Percentiles rank a stretch among this genome's conserved stretches.
Evolutionary conservation across 306 rosid genomes (phyloP).

Genomic region (Heteromeles arbutifolia): DNA sequence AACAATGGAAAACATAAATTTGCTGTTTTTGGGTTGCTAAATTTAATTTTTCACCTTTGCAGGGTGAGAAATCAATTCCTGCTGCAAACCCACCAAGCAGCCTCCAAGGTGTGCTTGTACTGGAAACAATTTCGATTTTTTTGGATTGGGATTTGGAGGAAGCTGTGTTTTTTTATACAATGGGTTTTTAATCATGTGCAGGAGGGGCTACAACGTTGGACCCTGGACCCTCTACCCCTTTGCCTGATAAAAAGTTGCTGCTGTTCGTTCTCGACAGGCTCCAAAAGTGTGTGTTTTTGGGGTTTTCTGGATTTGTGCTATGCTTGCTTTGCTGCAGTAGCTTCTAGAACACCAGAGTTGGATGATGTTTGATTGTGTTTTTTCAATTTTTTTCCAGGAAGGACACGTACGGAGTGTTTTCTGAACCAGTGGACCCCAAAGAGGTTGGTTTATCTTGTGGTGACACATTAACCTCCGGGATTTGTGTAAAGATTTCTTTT

Average conservation of each 20-base stretch:
- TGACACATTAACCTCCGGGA: constrained; percentile 15
- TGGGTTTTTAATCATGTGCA: constrained; percentile 22
- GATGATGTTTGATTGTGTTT: constrained; percentile 2
- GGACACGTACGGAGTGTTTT: constrained; percentile 61
- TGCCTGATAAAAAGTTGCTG: constrained; percentile 57
- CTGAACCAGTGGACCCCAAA: constrained; percentile 63
- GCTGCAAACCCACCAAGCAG: constrained; percentile 31
- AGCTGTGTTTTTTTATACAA: background rate
- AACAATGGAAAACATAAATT: constrained; percentile 9
- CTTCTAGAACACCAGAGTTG: constrained; percentile 17
- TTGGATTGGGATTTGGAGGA: background rate
- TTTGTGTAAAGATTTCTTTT: background rate
- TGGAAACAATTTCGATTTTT: background rate
- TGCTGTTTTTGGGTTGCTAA: constrained; percentile 2
- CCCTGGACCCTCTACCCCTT: constrained; percentile 50
- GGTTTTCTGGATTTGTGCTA: constrained; percentile 21
- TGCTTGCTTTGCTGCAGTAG: constrained; percentile 15
- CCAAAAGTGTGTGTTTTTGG: constrained; percentile 44
- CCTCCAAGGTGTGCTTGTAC: constrained; percentile 35
- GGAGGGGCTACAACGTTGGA: constrained; percentile 32
- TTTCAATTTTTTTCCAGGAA: constrained; percentile 38
- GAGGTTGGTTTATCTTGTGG: constrained; percentile 47
- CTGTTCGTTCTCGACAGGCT: constrained; percentile 60
- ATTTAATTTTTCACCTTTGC: constrained; percentile 19
- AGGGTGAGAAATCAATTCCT: constrained; percentile 49